Conservation (phyloP, 768 basidiomycete species). For the Suillus fuscotomentosus region DNA sequence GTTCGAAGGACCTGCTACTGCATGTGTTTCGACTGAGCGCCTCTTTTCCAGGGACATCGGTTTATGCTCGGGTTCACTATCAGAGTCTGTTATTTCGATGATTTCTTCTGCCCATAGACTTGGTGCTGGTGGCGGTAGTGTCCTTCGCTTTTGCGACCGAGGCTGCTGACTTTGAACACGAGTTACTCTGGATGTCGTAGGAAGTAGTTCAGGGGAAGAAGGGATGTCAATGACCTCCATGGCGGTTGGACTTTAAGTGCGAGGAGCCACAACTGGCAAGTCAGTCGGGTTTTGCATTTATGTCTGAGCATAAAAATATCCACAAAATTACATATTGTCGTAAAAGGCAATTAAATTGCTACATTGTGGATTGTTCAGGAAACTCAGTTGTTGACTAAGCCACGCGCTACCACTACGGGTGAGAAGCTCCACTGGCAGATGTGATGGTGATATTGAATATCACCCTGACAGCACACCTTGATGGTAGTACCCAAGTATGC, state of each 20-base stretch:
- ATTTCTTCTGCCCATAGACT: constrained; percentile 26
- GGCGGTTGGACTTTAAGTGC: background rate
- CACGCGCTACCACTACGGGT: too few species aligned
- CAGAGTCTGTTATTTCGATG: constrained; percentile 55
- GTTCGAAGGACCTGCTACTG: constrained; percentile 11
- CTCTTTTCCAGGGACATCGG: constrained; percentile 5
- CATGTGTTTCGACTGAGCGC: background rate
- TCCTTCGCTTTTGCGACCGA: constrained; percentile 13
- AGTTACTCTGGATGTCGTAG: constrained; percentile 11
- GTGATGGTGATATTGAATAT: too few species aligned
- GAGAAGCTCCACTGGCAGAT: too few species aligned
- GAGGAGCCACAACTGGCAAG: background rate
- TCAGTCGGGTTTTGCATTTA: constrained; percentile 1
- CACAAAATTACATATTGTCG: background rate
- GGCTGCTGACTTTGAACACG: constrained; percentile 23
- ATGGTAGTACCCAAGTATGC: background rate
- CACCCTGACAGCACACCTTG: too few species aligned
- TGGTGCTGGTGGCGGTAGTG: background rate
- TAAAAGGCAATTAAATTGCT: background rate
- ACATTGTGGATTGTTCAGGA: too few species aligned
- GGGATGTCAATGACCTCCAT: constrained; percentile 26
- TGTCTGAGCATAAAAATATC: background rate
- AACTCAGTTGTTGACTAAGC: too few species aligned
- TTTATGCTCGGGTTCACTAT: constrained; percentile 30
- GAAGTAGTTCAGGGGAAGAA: constrained; percentile 24